phyloP scores from a whole-genome alignment of 495 filamentous ascomycete genomes.

The Podospora bellae-mahoneyi region DNA sequence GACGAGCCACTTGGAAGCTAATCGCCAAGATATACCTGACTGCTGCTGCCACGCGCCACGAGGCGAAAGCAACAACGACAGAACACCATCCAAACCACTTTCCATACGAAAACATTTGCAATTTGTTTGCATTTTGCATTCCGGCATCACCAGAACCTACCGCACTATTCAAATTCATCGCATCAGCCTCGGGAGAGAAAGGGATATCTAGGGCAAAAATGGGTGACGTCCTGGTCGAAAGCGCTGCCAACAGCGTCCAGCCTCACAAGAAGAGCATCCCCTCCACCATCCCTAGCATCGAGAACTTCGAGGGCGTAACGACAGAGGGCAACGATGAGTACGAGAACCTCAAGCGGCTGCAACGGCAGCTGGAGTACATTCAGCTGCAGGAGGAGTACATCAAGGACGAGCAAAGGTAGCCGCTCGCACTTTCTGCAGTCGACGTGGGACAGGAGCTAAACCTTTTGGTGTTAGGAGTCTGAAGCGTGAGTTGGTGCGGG shows the following conservation, averaged over 20 bases:
- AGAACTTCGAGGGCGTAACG: constrained; percentile 75
- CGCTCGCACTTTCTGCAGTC: not conserved
- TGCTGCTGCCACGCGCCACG: constrained; percentile 29
- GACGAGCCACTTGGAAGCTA: constrained; percentile 27
- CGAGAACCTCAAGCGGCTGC: constrained; percentile 87
- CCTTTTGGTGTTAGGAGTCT: constrained; percentile 56
- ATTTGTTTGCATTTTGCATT: not conserved
- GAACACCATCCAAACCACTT: constrained; percentile 24
- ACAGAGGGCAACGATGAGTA: constrained; percentile 90
- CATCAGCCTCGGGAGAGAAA: not conserved
- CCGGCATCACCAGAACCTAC: not conserved
- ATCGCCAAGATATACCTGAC: constrained; percentile 16
- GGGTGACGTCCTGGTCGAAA: constrained; percentile 83
- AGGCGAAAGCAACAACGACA: constrained; percentile 28
- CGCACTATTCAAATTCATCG: not conserved
- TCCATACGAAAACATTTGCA: constrained; percentile 10
- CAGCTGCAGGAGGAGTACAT: constrained; percentile 99
- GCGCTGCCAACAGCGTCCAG: constrained; percentile 64
- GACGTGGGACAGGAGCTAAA: not conserved
- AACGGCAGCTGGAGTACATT: constrained; percentile 97
- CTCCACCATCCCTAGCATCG: constrained; percentile 86
- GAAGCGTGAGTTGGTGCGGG: constrained; percentile 93
- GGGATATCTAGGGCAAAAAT: constrained; percentile 45
- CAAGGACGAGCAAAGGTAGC: constrained; percentile 85
- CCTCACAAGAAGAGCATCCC: constrained; percentile 73